Evolutionary conservation across 75 land plant species (phyloP), one percentile per base, ranked within the genome.

Genomic region (Pinus taeda): DNA sequence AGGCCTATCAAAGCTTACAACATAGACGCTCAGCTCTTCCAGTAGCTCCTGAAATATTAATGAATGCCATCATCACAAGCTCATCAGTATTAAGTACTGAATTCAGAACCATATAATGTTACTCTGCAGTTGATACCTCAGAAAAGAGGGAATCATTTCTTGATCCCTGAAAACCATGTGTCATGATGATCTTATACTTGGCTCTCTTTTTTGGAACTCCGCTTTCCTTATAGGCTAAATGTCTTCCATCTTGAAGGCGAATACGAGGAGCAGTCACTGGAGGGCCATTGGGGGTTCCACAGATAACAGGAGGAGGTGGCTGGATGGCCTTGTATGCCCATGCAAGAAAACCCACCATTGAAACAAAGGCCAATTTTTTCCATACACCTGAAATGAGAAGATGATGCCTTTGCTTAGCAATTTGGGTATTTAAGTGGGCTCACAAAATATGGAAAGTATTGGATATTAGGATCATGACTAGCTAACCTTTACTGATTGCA

Each of bases 171-270:
- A 85, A 87, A 4, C 90, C 98, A 89, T 95, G 98, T 57, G 86
- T 33, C 22, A 76, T 36, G 45, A 95, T 63, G 55, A 95, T 78
- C 45, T 87, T 89, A 72, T 90, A 74, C 60, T 84, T 84, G 59
- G 95, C 98, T 65, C 74, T 67, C n/a, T 89, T 86, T 79, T 83
- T 89, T 11, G 86, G 77, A 57, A 93, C 88, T 55, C 98, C 95
- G 18, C 20, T 13, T 73, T 93, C 98, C 57, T 82, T 86, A 81
- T 96, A 96, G 37, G 99, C 91, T 64, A 96, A 59, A 78, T 87
- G 82, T 74, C 99, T 88, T 36, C 97, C 97, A 88, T 96, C 95
- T 12, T 79, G 83, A 57, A 96, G 91, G 76, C 81, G 85, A 39
- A 94, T 75, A 65, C 95, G 90, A 21, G 91, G 77, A 3, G 99